Evolutionary conservation across 129 eudicot genomes (phyloP).

Genomic region (Flaveria linearis): DNA sequence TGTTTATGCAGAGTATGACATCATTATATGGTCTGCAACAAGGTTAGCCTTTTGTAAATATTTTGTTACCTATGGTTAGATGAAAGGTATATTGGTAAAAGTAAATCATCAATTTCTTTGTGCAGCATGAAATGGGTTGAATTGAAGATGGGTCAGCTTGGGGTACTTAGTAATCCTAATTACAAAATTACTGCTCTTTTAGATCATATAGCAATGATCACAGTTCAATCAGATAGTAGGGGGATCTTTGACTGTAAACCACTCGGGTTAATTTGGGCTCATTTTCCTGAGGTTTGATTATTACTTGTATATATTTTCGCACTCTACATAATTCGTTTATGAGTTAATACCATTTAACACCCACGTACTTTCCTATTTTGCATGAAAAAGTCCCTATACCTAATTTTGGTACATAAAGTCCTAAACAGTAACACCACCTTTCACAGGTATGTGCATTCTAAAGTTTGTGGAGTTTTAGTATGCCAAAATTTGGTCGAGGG

Average conservation of each 20-base stretch:
- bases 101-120: slow-evolving; percentile 1
- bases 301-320: not conserved
- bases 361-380: not conserved
- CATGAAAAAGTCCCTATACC: not conserved
- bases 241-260: slow-evolving; percentile 96
- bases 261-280: slow-evolving; percentile 97
- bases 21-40: slow-evolving; percentile 99
- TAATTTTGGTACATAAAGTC: not conserved
- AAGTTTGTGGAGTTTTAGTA: no score
- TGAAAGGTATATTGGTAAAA: slow-evolving; percentile 14
- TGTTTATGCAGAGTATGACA: slow-evolving; percentile 95
- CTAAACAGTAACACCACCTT: not conserved
- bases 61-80: not conserved
- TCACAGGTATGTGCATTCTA: no score
- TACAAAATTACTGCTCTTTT: slow-evolving; percentile 95
- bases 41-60: slow-evolving; percentile 46
- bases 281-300: slow-evolving; percentile 70
- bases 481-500: not conserved
- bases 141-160: slow-evolving; percentile 94
- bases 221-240: slow-evolving; percentile 84
- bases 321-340: slow-evolving; percentile 6
- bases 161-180: slow-evolving; percentile 77
- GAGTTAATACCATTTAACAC: not conserved
- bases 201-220: slow-evolving; percentile 95
- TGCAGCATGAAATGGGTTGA: slow-evolving; percentile 99